Evolutionary conservation across 2,329 filamentous ascomycete genomes (phyloP), one percentile per base, ranked within the genome.

Genomic region (Colletotrichum lini): DNA sequence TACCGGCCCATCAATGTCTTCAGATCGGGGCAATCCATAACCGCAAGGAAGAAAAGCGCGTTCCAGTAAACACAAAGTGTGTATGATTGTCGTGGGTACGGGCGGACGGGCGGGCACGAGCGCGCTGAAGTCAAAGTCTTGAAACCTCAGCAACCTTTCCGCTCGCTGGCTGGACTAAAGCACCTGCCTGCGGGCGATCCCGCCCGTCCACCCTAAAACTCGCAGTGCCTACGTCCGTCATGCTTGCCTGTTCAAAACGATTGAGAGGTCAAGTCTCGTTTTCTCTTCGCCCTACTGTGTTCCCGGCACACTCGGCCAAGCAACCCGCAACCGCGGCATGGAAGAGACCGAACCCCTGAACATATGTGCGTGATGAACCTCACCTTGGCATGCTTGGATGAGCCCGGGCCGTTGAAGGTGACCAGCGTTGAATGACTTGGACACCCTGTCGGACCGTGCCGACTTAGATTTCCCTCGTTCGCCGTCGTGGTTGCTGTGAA

Each of bases 401-500:
- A 21, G 21, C 30, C 52, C 30, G 35, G 18, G 52, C 50, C 30
- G 58, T 40, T 13, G 38, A 30, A 8, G 16, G n/a, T 40, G 30
- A 16, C 8, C 21, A 16, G 45, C 26, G 21, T 62, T 35, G 58
- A 45, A 13, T 35, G 52, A 38, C 47, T 35, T 62, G 64, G 64
- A 45, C 49, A 47, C 21, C 53, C 21, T 63, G n/a, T 21, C 57
- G 65, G 68, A 64, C 68, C 58, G 65, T 63, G 68, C 65, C 58
- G 52, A 40, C 45, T 68, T 62, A 58, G 68, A n/a, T 58, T 59
- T 59, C 56, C 30, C 23, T 30, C 21, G 47, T 58, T 49, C 26
- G 53, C 47, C 40, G 45, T 35, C 9, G n/a, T 35, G 30, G 9
- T 44, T 53, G 42, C 57, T 71, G 45, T 50, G 49, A 12, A 16